A percentile compares a stretch with the other conserved stretches of the same genome.
These are phyloP conservation scores for Lactarius trivialis DNA, from an alignment of 768 basidiomycete genomes.

Conservation along the genomic window DNA sequence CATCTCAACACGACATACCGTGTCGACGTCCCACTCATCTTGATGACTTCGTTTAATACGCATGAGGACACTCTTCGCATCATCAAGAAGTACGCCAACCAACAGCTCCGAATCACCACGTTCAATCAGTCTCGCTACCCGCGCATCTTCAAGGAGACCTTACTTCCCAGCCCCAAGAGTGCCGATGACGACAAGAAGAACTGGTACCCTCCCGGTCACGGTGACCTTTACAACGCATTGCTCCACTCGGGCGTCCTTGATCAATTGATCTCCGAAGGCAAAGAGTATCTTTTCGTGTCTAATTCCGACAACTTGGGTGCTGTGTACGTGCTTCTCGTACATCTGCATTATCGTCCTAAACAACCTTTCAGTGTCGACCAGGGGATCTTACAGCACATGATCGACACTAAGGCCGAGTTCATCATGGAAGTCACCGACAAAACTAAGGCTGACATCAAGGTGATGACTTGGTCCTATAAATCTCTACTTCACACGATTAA, in stretches of 20 bases:
- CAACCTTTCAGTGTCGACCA: conserved; percentile 49
- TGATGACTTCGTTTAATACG: conserved; percentile 81
- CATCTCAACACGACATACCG: conserved; percentile 57
- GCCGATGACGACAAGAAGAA: conserved; percentile 56
- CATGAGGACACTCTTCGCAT: conserved; percentile 72
- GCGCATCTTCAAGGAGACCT: conserved; percentile 61
- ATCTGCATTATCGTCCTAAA: conserved; percentile 12
- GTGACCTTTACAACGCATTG: conserved; percentile 67
- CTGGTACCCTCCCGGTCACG: conserved; percentile 77
- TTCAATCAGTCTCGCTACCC: conserved; percentile 75
- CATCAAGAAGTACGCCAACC: conserved; percentile 76
- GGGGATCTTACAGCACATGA: conserved; percentile 61
- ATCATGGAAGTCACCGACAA: conserved; percentile 78
- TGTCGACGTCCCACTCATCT: conserved; percentile 69
- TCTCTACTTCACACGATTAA: neutral
- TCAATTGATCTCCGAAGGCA: conserved; percentile 60
- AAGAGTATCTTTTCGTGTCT: conserved; percentile 74
- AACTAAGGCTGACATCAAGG: conserved; percentile 75
- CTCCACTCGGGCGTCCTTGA: conserved; percentile 69
- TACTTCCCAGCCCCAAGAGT: conserved; percentile 54
- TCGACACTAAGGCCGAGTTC: conserved; percentile 57
- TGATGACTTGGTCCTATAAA: neutral
- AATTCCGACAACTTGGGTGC: conserved; percentile 75
- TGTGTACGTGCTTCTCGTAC: conserved; percentile 34
- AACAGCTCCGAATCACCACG: conserved; percentile 64